A percentile compares a stretch with the other conserved stretches of the same genome.
Conservation (phyloP, 768 basidiomycete species). For the Serendipita sp. region DNA sequence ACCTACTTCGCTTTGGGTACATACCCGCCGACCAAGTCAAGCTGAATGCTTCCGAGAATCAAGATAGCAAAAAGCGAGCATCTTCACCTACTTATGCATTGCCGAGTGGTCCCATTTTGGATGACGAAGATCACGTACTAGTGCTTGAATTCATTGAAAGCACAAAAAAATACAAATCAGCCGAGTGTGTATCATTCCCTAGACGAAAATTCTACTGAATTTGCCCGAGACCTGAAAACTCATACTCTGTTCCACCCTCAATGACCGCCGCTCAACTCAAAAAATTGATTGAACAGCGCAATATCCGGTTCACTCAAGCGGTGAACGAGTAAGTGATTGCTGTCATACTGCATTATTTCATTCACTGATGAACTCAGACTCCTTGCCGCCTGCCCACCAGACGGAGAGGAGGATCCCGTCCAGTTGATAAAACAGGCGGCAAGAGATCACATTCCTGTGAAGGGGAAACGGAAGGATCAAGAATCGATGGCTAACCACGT, state of each 20-base stretch:
- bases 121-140: conserved; percentile 35
- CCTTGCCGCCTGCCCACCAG: conserved; percentile 32
- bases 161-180: conserved; percentile 10
- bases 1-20: conserved; percentile 69
- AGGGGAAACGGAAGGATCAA: conserved; percentile 18
- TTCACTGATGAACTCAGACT: conserved; percentile 28
- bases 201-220: background rate
- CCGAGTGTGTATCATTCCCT: conserved; percentile 11
- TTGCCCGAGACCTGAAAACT: conserved; percentile 13
- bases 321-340: conserved; percentile 46
- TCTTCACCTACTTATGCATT: conserved; percentile 29
- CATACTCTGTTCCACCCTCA: conserved; percentile 24
- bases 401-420: conserved; percentile 40
- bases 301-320: conserved; percentile 45
- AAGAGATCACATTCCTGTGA: conserved; percentile 52
- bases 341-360: background rate
- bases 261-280: conserved; percentile 44
- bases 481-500: conserved; percentile 26
- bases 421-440: conserved; percentile 50
- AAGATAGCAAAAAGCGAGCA: conserved; percentile 19
- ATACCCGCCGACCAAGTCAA: conserved; percentile 47
- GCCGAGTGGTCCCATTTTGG: conserved; percentile 15
- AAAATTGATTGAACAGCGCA: conserved; percentile 56
- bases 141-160: conserved; percentile 37
- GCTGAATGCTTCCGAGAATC: conserved; percentile 27